Evolutionary conservation across 768 basidiomycete species (phyloP).

Genomic region (Collybiopsis luxurians): DNA sequence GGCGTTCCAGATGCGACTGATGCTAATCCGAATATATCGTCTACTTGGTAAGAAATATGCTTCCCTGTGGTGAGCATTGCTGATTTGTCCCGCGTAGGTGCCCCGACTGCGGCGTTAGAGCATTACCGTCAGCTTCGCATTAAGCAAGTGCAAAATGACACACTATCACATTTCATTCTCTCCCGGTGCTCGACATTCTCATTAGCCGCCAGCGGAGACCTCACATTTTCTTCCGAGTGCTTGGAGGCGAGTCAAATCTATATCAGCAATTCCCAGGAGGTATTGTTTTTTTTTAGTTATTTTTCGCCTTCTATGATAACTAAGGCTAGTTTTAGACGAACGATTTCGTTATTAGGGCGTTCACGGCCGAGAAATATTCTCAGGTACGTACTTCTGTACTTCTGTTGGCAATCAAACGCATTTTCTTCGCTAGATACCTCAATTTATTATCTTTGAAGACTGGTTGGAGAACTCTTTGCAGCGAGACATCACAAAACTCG

Average conservation of each 20-base stretch:
- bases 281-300: conserved; percentile 18
- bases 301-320: neutral
- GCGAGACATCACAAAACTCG: conserved; percentile 77
- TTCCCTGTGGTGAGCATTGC: neutral
- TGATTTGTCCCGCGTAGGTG: conserved; percentile 44
- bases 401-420: neutral
- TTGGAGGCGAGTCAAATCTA: conserved; percentile 82
- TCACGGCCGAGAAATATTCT: conserved; percentile 78
- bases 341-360: conserved; percentile 79
- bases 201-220: conserved; percentile 68
- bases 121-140: conserved; percentile 77
- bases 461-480: conserved; percentile 82
- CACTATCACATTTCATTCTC: conserved; percentile 80
- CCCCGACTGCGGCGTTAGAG: conserved; percentile 67
- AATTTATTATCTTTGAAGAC: conserved; percentile 81
- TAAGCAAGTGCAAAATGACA: conserved; percentile 88
- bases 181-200: conserved; percentile 80
- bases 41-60: conserved; percentile 55
- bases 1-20: conserved; percentile 74
- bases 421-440: conserved; percentile 58
- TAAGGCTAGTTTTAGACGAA: conserved; percentile 51
- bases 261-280: conserved; percentile 76
- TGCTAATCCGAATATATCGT: conserved; percentile 80
- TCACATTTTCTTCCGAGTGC: conserved; percentile 74
- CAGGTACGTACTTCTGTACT: conserved; percentile 43